Percentiles rank a stretch among this genome's conserved stretches.
phyloP scores from a whole-genome alignment of 2,329 filamentous ascomycete species.

The Fusarium sp. region DNA sequence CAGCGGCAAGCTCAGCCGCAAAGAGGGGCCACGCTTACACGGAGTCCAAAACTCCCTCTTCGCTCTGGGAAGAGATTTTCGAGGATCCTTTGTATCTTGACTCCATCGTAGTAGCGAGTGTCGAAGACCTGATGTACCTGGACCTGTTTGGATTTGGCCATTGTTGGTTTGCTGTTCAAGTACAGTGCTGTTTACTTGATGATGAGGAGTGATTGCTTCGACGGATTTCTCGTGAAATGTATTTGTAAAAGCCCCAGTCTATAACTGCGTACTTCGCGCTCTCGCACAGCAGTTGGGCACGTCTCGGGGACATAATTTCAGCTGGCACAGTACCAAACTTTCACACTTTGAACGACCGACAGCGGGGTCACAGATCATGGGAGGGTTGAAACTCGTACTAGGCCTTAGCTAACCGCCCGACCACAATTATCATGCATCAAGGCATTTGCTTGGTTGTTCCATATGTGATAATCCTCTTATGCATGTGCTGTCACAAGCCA shows the following conservation, averaged over 20 bases:
- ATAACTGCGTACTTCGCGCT: background rate
- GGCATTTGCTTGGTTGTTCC: background rate
- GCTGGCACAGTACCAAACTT: background rate
- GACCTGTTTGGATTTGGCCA: background rate
- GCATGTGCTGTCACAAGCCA: background rate
- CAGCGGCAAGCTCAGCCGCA: background rate
- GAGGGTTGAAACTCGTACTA: background rate
- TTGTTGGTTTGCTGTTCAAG: background rate
- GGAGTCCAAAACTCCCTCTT: background rate
- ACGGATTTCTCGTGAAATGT: background rate
- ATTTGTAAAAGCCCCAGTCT: background rate
- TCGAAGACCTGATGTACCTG: background rate
- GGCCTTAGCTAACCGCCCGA: background rate
- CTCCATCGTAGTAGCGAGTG: background rate
- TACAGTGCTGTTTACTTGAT: background rate
- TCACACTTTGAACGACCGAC: background rate
- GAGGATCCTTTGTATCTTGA: background rate
- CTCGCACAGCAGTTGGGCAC: background rate
- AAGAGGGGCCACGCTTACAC: background rate
- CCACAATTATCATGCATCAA: rapidly evolving
- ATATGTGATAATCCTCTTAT: background rate
- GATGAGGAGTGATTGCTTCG: background rate
- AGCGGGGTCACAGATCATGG: background rate
- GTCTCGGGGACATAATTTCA: background rate
- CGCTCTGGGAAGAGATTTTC: background rate